A percentile compares a stretch with the other conserved stretches of the same genome.
These are phyloP conservation scores for Piloderma croceum DNA, from an alignment of 768 basidiomycete genomes.

Conservation along the genomic window DNA sequence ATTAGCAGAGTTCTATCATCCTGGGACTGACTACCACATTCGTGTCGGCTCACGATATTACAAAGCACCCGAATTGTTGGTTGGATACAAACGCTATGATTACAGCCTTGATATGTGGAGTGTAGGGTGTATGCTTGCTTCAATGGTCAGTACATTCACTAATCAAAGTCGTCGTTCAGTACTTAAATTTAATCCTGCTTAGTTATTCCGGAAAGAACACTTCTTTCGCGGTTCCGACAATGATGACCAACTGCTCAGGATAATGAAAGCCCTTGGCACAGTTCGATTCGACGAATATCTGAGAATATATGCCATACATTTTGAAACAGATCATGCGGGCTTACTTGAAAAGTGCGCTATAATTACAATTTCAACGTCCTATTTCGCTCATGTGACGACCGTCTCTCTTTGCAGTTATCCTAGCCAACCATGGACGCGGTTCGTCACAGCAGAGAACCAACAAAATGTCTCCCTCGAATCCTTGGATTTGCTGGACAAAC, in stretches of 20 bases:
- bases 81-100: constrained; percentile 68
- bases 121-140: constrained; percentile 69
- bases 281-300: constrained; percentile 59
- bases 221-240: constrained; percentile 74
- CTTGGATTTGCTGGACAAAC: constrained; percentile 59
- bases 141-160: constrained; percentile 48
- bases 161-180: not conserved
- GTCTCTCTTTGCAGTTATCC: constrained; percentile 37
- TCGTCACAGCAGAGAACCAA: constrained; percentile 54
- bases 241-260: constrained; percentile 67
- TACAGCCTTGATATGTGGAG: constrained; percentile 72
- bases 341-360: constrained; percentile 44
- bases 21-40: constrained; percentile 64
- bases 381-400: constrained; percentile 1
- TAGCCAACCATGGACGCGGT: constrained; percentile 61
- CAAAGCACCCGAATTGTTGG: constrained; percentile 68
- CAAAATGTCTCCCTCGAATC: constrained; percentile 55
- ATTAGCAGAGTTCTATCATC: constrained; percentile 71
- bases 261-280: constrained; percentile 63
- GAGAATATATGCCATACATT: constrained; percentile 57
- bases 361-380: not conserved
- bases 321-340: constrained; percentile 55
- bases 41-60: constrained; percentile 68
- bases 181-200: not conserved
- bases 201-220: constrained; percentile 72